Evolutionary conservation across 768 basidiomycete species (phyloP).

Genomic region (Mycena epipterygia): DNA sequence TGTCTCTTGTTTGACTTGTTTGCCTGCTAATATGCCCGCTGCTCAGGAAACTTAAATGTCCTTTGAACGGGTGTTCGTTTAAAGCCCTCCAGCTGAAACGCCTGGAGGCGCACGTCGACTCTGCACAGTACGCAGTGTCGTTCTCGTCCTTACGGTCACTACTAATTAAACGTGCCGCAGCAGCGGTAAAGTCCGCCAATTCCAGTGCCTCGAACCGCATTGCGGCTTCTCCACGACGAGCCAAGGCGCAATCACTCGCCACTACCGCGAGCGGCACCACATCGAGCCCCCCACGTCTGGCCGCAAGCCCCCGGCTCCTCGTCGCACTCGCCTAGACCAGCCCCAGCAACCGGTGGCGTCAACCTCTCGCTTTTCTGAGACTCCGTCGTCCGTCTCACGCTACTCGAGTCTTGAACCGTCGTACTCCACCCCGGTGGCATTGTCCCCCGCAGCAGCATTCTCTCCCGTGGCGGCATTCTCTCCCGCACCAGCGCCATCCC

Average conservation of each 20-base stretch:
- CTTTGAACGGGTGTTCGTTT: constrained; percentile 9
- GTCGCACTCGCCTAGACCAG: too few species aligned
- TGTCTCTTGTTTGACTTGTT: not conserved
- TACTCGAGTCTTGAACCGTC: not conserved
- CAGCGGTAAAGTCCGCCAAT: not conserved
- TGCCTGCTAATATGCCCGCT: not conserved
- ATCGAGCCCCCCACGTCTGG: not conserved
- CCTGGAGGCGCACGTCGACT: constrained; percentile 8
- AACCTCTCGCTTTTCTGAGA: not conserved
- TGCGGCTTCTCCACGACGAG: not conserved
- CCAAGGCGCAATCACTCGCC: not conserved
- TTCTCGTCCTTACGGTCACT: not conserved
- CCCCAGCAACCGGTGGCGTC: too few species aligned
- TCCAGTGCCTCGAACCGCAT: not conserved
- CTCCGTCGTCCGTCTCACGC: not conserved
- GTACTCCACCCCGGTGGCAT: not conserved
- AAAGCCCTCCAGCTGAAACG: not conserved
- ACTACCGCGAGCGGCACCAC: not conserved
- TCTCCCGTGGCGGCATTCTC: too few species aligned
- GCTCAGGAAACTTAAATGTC: not conserved
- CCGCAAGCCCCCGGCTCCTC: too few species aligned
- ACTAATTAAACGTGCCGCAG: not conserved
- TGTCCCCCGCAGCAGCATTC: too few species aligned
- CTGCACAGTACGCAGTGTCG: not conserved
- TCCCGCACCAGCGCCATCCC: not conserved